These are phyloP conservation scores for Syzygium aromaticum DNA, from an alignment of 345 rosid species.

Conservation along the genomic window DNA sequence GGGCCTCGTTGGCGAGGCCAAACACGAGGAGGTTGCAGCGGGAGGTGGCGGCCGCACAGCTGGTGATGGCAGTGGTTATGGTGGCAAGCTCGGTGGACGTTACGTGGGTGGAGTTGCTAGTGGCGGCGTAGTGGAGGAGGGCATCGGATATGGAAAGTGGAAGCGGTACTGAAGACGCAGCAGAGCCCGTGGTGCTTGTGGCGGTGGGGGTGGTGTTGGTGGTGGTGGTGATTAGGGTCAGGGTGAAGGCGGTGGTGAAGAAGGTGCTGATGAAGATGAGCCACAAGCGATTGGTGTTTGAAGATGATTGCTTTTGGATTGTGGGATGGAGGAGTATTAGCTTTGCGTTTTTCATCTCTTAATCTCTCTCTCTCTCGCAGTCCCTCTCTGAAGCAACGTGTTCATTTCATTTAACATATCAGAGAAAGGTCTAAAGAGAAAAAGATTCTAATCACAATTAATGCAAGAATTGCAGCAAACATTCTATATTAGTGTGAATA, in stretches of 20 bases:
- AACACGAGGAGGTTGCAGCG: neutral
- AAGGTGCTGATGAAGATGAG: slow-evolving; percentile 1
- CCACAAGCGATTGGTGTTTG: slow-evolving; percentile 1
- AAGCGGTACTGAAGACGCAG: too few species aligned
- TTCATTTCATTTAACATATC: too few species aligned
- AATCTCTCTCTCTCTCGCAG: neutral
- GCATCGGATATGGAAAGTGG: too few species aligned
- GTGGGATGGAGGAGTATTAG: neutral
- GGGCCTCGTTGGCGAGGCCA: neutral
- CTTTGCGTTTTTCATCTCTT: neutral
- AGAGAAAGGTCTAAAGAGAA: too few species aligned
- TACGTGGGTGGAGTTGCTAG: neutral
- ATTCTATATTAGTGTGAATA: too few species aligned
- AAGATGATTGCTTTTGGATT: neutral
- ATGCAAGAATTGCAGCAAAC: too few species aligned
- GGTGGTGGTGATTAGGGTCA: neutral
- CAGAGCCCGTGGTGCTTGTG: too few species aligned
- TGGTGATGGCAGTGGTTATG: neutral
- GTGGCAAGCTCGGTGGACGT: neutral
- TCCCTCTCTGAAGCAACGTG: neutral
- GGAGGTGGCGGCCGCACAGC: neutral
- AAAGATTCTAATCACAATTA: too few species aligned
- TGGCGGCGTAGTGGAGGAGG: neutral
- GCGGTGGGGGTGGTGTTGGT: neutral
- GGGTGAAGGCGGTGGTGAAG: neutral